Evolutionary conservation across 2,329 filamentous ascomycete genomes (phyloP), one percentile per base, ranked within the genome.

Genomic region (Fusarium pseudograminearum): DNA sequence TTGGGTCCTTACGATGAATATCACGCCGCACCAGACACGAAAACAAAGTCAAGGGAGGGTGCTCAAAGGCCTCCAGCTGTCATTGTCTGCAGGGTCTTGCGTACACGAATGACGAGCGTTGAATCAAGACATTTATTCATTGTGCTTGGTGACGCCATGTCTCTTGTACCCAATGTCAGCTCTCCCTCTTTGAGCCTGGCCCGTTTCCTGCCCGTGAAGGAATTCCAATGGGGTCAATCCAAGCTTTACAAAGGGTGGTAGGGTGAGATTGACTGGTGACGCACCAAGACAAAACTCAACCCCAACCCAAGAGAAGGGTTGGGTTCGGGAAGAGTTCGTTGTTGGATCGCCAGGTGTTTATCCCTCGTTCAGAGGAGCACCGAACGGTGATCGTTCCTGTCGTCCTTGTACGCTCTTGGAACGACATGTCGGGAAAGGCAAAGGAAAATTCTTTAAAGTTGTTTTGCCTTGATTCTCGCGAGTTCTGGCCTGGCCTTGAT

Each of bases 401-500:
- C 24, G 30, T 55, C 33, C 33, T 46, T n/a, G 18, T 33, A 9
- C 18, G 36, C n/a, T 41, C 33, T 41, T 50, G 33, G 38, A 61
- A 36, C 12, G 36, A 46, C 45, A 44, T 38, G 55, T 26, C 30
- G 16, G 55, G 20, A 51, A 41, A 24, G 24, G 33, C n/a, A 47
- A 31, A 28, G 28, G 22, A 18, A 26, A 20, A 18, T 38, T 20
- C 18, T 51, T 28, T 28, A 24, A 51, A n/a, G 18, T 10, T 50
- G 33, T 24, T 41, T 45, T 55, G 53, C 52, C 67, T 67, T 70
- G 67, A 31, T 67, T 55, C 28, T 55, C 18, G 30, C 36, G 20
- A 34, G 40, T 31, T 47, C 24, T 36, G 77, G 78, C 28, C 38
- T 22, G 34, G 78, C 31, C 78, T 83, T 55, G 84, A 82, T 15